Percentiles rank a stretch among this genome's conserved stretches.
These are phyloP conservation scores for Neckera pumila DNA, from an alignment of 225 moss, liverwort and hornwort genomes.

Conservation along the genomic window DNA sequence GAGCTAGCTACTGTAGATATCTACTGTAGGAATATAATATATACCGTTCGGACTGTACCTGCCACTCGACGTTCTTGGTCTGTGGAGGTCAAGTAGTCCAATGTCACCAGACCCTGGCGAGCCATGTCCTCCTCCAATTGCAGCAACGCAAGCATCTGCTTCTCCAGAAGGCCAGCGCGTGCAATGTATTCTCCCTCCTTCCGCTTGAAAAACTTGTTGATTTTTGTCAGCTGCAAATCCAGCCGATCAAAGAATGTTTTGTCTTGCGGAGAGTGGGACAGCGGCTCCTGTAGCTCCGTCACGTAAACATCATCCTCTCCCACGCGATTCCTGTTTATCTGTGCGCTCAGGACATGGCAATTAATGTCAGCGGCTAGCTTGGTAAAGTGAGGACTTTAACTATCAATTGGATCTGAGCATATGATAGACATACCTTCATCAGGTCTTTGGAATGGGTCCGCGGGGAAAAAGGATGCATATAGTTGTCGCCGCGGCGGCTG, in stretches of 20 bases:
- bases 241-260: constrained; percentile 40
- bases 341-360: neutral
- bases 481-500: neutral
- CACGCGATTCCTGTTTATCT: neutral
- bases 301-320: constrained; percentile 4
- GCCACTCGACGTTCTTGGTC: neutral
- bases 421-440: neutral
- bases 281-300: constrained; percentile 38
- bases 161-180: constrained; percentile 44
- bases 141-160: constrained; percentile 49
- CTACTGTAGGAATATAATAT: neutral
- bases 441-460: neutral
- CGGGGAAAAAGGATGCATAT: neutral
- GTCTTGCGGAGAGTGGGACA: constrained; percentile 30
- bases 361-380: neutral
- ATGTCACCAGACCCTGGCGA: neutral
- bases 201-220: constrained; percentile 42
- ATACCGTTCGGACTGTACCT: neutral
- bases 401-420: neutral
- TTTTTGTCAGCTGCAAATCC: constrained; percentile 60
- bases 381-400: neutral
- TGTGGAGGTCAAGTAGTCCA: neutral
- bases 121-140: constrained; percentile 21
- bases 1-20: neutral
- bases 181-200: constrained; percentile 46